A percentile compares a stretch with the other conserved stretches of the same genome.
phyloP scores from a whole-genome alignment of 768 basidiomycete genomes.

The Boletus rubropictus region DNA sequence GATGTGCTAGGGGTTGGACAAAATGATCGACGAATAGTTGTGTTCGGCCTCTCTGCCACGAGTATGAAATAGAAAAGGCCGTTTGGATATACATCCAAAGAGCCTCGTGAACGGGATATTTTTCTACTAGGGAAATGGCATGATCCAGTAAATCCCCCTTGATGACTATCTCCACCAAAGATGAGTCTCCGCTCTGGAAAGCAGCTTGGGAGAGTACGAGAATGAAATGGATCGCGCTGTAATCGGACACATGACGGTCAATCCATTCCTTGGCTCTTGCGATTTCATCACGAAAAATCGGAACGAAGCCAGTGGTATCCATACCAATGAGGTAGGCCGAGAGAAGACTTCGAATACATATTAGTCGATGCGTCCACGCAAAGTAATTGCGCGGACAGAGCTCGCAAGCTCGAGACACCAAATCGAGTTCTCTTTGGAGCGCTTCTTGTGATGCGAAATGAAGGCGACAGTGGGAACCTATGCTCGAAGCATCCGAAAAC shows the following conservation, averaged over 20 bases:
- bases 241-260: conserved; percentile 59
- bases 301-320: conserved; percentile 15
- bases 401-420: conserved; percentile 48
- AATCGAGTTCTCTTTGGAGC: conserved; percentile 43
- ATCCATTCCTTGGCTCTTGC: conserved; percentile 45
- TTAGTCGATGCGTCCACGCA: conserved; percentile 62
- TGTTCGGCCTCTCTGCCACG: background rate
- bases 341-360: conserved; percentile 37
- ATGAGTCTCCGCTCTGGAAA: conserved; percentile 2
- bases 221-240: conserved; percentile 56
- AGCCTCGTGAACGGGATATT: conserved; percentile 55
- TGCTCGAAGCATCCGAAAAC: background rate
- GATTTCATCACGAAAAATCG: conserved; percentile 38
- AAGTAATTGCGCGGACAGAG: conserved; percentile 69
- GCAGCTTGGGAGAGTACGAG: conserved; percentile 32
- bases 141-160: conserved; percentile 30
- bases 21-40: conserved; percentile 13
- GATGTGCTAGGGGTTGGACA: conserved; percentile 15
- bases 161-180: conserved; percentile 3
- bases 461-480: background rate
- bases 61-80: conserved; percentile 1
- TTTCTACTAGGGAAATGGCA: conserved; percentile 41
- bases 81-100: conserved; percentile 50
- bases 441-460: conserved; percentile 28
- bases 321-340: conserved; percentile 14